phyloP scores from a whole-genome alignment of 306 rosid species.

The Malus sieversii region DNA sequence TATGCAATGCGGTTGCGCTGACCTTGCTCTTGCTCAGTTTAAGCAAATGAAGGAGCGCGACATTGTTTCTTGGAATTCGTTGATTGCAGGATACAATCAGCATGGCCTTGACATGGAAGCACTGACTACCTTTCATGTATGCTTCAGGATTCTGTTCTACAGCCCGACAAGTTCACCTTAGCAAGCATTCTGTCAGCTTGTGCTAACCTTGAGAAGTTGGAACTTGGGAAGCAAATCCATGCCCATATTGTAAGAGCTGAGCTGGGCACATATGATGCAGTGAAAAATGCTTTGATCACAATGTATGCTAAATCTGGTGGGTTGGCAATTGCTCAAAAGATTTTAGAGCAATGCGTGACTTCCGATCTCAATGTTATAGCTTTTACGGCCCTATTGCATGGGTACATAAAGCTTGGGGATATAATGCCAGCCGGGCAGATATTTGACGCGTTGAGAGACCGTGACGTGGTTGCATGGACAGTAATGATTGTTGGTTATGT shows the following conservation, averaged over 20 bases:
- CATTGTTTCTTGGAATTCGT: slow-evolving; percentile 67
- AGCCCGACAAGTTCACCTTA: slow-evolving; percentile 73
- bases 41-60: slow-evolving; percentile 56
- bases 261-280: slow-evolving; percentile 37
- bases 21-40: slow-evolving; percentile 53
- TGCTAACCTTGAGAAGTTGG: slow-evolving; percentile 59
- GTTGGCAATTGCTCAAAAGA: slow-evolving; percentile 44
- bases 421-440: slow-evolving; percentile 66
- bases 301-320: slow-evolving; percentile 80
- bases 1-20: slow-evolving; percentile 53
- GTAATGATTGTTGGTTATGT: slow-evolving; percentile 85
- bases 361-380: slow-evolving; percentile 58
- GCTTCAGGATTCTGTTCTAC: slow-evolving; percentile 38
- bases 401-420: slow-evolving; percentile 73
- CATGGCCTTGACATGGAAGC: slow-evolving; percentile 55
- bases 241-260: slow-evolving; percentile 43
- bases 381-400: slow-evolving; percentile 76
- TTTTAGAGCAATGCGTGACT: slow-evolving; percentile 37
- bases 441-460: slow-evolving; percentile 52
- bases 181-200: slow-evolving; percentile 75
- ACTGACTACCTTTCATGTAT: slow-evolving; percentile 47
- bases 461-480: slow-evolving; percentile 81
- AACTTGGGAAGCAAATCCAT: slow-evolving; percentile 70
- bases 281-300: slow-evolving; percentile 58
- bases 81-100: slow-evolving; percentile 59